These are phyloP conservation scores for Limnomonas spitsbergensis DNA, from an alignment of 139 green algal species.

Conservation along the genomic window DNA sequence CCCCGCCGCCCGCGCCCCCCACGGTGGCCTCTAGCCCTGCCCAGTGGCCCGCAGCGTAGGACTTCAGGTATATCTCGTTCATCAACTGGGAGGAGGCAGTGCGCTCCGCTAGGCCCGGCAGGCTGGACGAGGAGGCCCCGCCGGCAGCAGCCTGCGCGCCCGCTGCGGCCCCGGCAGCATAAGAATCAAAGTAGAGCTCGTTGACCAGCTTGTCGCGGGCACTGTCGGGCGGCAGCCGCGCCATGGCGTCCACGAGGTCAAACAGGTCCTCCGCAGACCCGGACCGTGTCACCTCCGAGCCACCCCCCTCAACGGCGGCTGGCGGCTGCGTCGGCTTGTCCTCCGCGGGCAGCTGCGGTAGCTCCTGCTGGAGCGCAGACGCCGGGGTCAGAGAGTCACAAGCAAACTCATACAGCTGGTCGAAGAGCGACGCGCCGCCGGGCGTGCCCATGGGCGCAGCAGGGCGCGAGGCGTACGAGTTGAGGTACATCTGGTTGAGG, in stretches of 20 bases:
- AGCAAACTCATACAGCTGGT: slow-evolving; percentile 3
- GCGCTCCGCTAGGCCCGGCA: too few relatives aligned
- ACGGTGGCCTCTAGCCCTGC: neutral
- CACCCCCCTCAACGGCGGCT: neutral
- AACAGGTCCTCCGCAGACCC: too few relatives aligned
- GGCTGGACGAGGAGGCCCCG: neutral
- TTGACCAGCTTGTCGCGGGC: neutral
- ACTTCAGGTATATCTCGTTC: neutral
- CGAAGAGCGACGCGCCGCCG: neutral
- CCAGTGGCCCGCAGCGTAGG: neutral
- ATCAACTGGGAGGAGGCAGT: neutral
- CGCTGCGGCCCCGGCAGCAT: neutral
- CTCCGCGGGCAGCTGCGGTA: neutral
- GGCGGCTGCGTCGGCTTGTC: neutral
- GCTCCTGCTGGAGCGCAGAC: neutral
- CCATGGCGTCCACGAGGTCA: neutral
- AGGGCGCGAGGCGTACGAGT: neutral
- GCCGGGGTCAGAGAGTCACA: neutral
- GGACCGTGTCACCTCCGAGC: too few relatives aligned
- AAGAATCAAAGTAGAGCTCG: neutral
- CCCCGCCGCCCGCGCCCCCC: neutral
- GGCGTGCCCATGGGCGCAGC: too few relatives aligned
- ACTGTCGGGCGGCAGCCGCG: neutral
- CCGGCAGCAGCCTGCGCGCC: neutral
- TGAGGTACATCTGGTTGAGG: neutral